Evolutionary conservation across 2,329 filamentous ascomycete species (phyloP), one percentile per base, ranked within the genome.

Genomic region (Hypocreales sp.): DNA sequence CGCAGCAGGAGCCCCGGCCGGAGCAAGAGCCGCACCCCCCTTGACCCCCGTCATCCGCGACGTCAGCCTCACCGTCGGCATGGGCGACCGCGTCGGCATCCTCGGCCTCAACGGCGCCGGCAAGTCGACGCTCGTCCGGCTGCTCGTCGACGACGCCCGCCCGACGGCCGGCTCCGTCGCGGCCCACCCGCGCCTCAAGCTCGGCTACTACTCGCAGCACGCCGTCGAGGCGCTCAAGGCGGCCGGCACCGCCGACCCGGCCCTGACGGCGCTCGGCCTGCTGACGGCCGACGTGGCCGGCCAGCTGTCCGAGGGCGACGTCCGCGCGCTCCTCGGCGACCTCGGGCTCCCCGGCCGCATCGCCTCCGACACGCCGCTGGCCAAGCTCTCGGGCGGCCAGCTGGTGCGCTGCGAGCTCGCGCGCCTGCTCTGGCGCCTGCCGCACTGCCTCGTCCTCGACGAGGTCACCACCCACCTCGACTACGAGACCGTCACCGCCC

Each of bases 401-500:
- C 65, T 82, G 14, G 77, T 79, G 26, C 55, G 66, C 12, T 57
- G 58, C 28, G 72, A 76, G 33, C 56, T 87, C 26, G 78, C 78
- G 2, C 64, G 69, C 25, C 51, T 84, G n/a, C 53, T 87, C 20
- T 76, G 73, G 63, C 57, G 56, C 22, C 59, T 67, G 4, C 79
- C 79, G 13, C 79, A 86, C 37, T 65, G 80, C 31, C 61, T 87
- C 3, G 63, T 87, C 5, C 63, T 87, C 7, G 81, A 87, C 45
- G 83, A 83, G 47, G 75, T 83, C 15, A 90, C 81, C 6, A 87
- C 82, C 1, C 83, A 92, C 56, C 60, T 92, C 22, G 83, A 92
- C 46, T 80, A 79, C 35, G 72, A 90, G 51, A 87, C 79, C 0
- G 79, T 87, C 15, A 67, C 70, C 7, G 79, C 78, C 2, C 51